Evolutionary conservation across 371 early-diverging fungal species (phyloP).

Genomic region (Dinochytrium kinnereticum): DNA sequence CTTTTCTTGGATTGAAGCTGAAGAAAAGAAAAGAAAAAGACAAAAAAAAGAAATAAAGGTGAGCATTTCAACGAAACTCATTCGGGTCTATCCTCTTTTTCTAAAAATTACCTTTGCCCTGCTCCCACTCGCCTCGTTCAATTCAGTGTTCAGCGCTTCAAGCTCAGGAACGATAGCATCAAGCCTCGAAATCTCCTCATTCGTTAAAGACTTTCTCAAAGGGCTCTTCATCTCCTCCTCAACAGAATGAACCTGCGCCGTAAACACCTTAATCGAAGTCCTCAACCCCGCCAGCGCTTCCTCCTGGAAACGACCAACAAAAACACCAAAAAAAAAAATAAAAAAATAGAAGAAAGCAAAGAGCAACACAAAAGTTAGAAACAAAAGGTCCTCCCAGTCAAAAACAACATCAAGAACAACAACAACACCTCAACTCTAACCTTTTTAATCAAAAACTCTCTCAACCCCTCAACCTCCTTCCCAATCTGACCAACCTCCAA

Average conservation of each 20-base stretch:
- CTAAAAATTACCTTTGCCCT: slow-evolving; percentile 37
- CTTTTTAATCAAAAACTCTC: slow-evolving; percentile 55
- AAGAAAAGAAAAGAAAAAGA: slow-evolving; percentile 11
- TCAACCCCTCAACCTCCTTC: slow-evolving; percentile 62
- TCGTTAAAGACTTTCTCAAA: slow-evolving; percentile 56
- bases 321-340: too few relatives aligned
- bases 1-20: slow-evolving; percentile 72
- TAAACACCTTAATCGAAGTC: slow-evolving; percentile 48
- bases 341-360: too few relatives aligned
- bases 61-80: too few relatives aligned
- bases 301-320: slow-evolving; percentile 49
- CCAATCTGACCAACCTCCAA: slow-evolving; percentile 57
- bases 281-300: slow-evolving; percentile 46
- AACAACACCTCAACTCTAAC: slow-evolving; percentile 24
- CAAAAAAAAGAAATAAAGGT: too few relatives aligned
- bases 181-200: slow-evolving; percentile 63
- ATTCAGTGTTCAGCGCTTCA: slow-evolving; percentile 52
- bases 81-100: too few relatives aligned
- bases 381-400: too few relatives aligned
- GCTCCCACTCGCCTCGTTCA: slow-evolving; percentile 20
- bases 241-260: slow-evolving; percentile 63
- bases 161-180: slow-evolving; percentile 54
- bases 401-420: not conserved
- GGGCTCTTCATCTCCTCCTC: slow-evolving; percentile 64
- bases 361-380: too few relatives aligned